These are phyloP conservation scores for Pleurotus djamor DNA, from an alignment of 768 basidiomycete genomes.

Conservation along the genomic window DNA sequence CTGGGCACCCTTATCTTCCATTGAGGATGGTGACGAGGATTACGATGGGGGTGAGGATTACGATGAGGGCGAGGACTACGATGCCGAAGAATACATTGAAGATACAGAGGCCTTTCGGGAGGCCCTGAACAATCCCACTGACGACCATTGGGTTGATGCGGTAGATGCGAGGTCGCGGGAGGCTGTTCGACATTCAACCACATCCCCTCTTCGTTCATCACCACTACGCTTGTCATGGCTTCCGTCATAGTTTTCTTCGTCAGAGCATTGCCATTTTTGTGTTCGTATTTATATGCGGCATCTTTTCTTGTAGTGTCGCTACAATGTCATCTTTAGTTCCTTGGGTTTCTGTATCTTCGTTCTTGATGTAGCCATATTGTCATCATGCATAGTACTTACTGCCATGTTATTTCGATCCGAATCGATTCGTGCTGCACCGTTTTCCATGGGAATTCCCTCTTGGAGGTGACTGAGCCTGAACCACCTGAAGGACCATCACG, in stretches of 20 bases:
- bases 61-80: constrained; percentile 7
- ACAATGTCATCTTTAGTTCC: background rate
- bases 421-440: too few relatives aligned
- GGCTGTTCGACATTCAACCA: background rate
- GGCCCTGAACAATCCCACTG: background rate
- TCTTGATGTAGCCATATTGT: too few relatives aligned
- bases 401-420: too few relatives aligned
- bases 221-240: background rate
- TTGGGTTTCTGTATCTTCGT: too few relatives aligned
- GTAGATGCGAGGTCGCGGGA: background rate
- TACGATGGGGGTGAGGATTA: constrained; percentile 16
- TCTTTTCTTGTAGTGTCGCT: background rate
- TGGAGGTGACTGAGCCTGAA: too few relatives aligned
- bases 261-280: background rate
- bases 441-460: too few relatives aligned
- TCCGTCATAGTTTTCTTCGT: background rate
- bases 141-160: background rate
- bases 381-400: too few relatives aligned
- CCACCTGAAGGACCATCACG: too few relatives aligned
- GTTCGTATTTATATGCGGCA: background rate
- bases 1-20: constrained; percentile 3
- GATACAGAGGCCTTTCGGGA: background rate
- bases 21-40: background rate
- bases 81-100: too few relatives aligned
- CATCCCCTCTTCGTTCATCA: background rate